A percentile compares a stretch with the other conserved stretches of the same genome.
Conservation (phyloP, 2,329 filamentous ascomycete genomes). For the Ceratocystis cacaofunesta region DNA sequence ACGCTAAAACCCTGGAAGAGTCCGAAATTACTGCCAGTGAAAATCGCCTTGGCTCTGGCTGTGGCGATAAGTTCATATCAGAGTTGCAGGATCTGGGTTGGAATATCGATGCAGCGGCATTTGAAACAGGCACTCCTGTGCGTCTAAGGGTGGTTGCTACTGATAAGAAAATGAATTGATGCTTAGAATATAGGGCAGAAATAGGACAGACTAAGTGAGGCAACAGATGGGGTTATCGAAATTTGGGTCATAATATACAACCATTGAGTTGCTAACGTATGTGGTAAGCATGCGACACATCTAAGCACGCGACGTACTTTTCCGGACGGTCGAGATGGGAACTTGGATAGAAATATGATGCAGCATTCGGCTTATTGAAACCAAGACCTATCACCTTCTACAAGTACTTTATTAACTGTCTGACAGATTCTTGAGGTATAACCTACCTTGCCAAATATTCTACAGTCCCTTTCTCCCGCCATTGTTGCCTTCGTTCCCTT, state of each 20-base stretch:
- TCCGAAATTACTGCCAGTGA: not conserved
- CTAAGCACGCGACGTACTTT: not conserved
- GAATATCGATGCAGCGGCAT: slow-evolving; percentile 24
- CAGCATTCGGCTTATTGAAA: not conserved
- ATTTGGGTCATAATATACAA: too few species aligned
- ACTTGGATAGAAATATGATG: not conserved
- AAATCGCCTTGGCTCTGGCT: slow-evolving; percentile 1
- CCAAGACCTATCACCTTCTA: not conserved
- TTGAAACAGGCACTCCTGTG: slow-evolving; percentile 27
- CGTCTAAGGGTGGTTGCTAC: slow-evolving; percentile 20
- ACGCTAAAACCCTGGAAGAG: not conserved
- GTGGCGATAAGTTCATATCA: slow-evolving; percentile 22
- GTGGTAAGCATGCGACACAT: not conserved
- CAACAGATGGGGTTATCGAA: too few species aligned
- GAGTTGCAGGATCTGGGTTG: slow-evolving; percentile 24
- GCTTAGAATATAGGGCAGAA: not conserved
- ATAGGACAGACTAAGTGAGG: not conserved
- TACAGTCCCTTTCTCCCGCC: not conserved
- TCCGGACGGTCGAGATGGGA: not conserved
- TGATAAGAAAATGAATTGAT: slow-evolving; percentile 9
- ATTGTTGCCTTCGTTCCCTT: not conserved
- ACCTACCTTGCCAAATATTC: not conserved
- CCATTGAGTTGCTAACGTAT: not conserved
- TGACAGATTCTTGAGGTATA: not conserved
- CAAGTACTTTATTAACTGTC: not conserved